These are phyloP conservation scores for Aspergillus kassunensis DNA, from an alignment of 495 filamentous ascomycete genomes.

Conservation along the genomic window DNA sequence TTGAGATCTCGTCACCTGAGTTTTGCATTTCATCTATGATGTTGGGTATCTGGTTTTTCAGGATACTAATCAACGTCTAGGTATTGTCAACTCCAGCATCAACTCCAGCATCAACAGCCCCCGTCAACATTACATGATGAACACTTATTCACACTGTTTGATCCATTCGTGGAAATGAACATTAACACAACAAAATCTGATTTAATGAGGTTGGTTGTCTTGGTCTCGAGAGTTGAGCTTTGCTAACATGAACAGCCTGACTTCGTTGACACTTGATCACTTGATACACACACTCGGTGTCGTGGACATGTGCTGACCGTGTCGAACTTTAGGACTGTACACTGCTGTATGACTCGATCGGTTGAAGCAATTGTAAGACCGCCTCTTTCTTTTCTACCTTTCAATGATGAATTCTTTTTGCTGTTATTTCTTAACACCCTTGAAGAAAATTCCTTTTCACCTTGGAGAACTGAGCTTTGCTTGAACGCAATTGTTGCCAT, in stretches of 20 bases:
- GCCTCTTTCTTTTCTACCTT: conserved; percentile 1
- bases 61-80: conserved; percentile 23
- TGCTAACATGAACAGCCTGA: conserved; percentile 50
- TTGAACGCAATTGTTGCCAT: background rate
- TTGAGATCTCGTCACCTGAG: conserved; percentile 98
- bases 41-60: conserved; percentile 5
- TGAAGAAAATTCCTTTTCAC: conserved; percentile 72
- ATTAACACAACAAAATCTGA: conserved; percentile 90
- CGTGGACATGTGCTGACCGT: conserved; percentile 31
- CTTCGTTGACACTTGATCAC: conserved; percentile 37
- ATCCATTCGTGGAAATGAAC: conserved; percentile 73
- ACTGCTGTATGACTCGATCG: conserved; percentile 10
- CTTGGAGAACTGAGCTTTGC: conserved; percentile 86
- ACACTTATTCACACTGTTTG: conserved; percentile 99
- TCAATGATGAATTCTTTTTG: conserved; percentile 69
- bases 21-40: conserved; percentile 23
- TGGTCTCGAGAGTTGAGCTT: background rate
- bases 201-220: conserved; percentile 86
- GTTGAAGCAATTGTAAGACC: conserved; percentile 24
- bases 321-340: conserved; percentile 18
- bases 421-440: conserved; percentile 77
- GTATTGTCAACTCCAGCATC: conserved; percentile 23
- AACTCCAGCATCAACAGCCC: conserved; percentile 17
- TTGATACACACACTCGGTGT: conserved; percentile 24
- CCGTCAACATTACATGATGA: conserved; percentile 63